These are phyloP conservation scores for Leavenworthia alabamica DNA, from an alignment of 345 rosid genomes.

Conservation along the genomic window DNA sequence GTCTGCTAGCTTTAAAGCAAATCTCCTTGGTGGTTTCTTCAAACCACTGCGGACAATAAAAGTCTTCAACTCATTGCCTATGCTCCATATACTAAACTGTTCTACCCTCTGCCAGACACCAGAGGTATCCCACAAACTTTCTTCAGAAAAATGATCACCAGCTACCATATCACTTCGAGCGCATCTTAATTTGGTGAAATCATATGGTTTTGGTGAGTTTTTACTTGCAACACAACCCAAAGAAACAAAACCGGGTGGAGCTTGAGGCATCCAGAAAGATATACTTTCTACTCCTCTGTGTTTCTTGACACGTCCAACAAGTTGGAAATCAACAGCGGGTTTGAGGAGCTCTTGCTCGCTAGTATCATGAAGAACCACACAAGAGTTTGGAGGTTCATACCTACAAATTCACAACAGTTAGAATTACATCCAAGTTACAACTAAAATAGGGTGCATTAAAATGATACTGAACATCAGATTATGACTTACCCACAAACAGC, in stretches of 20 bases:
- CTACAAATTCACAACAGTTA: constrained; percentile 37
- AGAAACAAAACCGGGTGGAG: constrained; percentile 92
- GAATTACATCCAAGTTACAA: background rate
- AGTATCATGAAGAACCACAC: constrained; percentile 69
- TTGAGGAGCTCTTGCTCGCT: constrained; percentile 62
- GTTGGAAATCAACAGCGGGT: constrained; percentile 57
- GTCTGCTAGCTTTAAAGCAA: constrained; percentile 85
- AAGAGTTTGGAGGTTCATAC: constrained; percentile 79
- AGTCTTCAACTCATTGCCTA: constrained; percentile 67
- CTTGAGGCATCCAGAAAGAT: constrained; percentile 92
- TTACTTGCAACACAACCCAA: constrained; percentile 83
- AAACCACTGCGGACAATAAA: constrained; percentile 76
- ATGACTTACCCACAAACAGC: constrained; percentile 79
- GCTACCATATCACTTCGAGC: constrained; percentile 79
- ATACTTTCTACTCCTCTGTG: constrained; percentile 73
- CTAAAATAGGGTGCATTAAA: background rate
- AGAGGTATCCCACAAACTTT: constrained; percentile 86
- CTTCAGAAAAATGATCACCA: constrained; percentile 77
- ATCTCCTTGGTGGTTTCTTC: constrained; percentile 88
- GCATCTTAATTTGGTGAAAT: constrained; percentile 64
- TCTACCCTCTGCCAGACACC: constrained; percentile 51
- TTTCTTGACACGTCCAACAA: constrained; percentile 80
- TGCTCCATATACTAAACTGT: constrained; percentile 84
- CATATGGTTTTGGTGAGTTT: constrained; percentile 59
- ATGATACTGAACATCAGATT: constrained; percentile 3